phyloP scores from a whole-genome alignment of 768 basidiomycete genomes.

The Agaricus subrufescens region DNA sequence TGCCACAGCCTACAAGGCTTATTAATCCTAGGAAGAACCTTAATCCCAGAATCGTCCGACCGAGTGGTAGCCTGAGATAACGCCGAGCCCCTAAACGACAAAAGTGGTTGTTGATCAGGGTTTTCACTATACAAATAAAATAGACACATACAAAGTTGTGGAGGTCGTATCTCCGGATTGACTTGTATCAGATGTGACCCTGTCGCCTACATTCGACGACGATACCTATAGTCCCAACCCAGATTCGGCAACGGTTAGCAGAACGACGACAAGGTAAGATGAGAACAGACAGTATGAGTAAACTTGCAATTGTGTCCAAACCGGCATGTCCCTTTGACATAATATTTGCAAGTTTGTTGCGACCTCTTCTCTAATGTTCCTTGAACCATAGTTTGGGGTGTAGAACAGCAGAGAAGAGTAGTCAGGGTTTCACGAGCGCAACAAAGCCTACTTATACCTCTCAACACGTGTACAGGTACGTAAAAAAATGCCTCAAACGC shows the following conservation, averaged over 20 bases:
- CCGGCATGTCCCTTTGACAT: background rate
- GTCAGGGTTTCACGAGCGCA: too few relatives aligned
- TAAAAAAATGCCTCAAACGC: too few relatives aligned
- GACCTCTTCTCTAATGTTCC: background rate
- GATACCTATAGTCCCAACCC: background rate
- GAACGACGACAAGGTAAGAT: background rate
- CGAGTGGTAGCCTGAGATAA: background rate
- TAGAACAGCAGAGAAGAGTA: background rate
- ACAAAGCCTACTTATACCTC: too few relatives aligned
- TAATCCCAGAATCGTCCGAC: background rate
- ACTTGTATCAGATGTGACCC: background rate
- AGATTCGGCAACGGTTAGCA: background rate
- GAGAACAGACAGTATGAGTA: background rate
- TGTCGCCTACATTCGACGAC: background rate
- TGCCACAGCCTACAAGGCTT: background rate
- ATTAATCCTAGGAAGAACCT: background rate
- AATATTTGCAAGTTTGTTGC: background rate
- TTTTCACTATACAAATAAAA: background rate
- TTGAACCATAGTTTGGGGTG: conserved; percentile 10
- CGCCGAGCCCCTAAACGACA: background rate
- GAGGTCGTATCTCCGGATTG: background rate
- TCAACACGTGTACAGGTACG: too few relatives aligned
- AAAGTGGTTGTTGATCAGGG: background rate
- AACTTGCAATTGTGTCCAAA: conserved; percentile 2
- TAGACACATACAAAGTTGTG: background rate